These are phyloP conservation scores for Hypoxylon subgilvum DNA, from an alignment of 495 filamentous ascomycete species.

Conservation along the genomic window DNA sequence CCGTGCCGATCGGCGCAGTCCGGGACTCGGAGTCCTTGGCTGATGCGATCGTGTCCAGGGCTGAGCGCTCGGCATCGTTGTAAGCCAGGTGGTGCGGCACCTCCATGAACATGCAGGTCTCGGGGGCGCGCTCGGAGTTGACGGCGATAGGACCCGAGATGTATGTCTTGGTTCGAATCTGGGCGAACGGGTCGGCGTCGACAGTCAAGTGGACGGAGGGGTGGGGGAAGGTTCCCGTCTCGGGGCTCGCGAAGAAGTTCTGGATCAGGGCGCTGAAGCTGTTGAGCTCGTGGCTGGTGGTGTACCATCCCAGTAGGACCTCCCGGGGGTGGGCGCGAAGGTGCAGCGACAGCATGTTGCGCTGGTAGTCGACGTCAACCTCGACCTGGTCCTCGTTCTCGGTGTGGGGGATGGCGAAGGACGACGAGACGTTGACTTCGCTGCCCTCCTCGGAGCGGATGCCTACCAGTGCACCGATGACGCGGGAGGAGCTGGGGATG, in stretches of 20 bases:
- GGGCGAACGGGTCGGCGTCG: conserved; percentile 80
- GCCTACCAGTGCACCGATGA: conserved; percentile 94
- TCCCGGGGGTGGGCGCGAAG: conserved; percentile 93
- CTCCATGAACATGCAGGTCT: conserved; percentile 94
- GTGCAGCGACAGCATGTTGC: conserved; percentile 94
- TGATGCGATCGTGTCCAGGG: conserved; percentile 81
- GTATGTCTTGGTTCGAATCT: conserved; percentile 86
- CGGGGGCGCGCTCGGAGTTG: conserved; percentile 88
- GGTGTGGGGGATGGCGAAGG: conserved; percentile 96
- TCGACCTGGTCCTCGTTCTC: conserved; percentile 98
- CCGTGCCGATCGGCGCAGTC: conserved; percentile 71
- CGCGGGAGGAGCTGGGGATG: conserved; percentile 85
- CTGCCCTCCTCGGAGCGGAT: conserved; percentile 92
- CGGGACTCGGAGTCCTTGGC: conserved; percentile 82
- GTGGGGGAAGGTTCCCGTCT: conserved; percentile 94
- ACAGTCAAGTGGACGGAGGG: conserved; percentile 96
- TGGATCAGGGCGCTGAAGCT: conserved; percentile 97
- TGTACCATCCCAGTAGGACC: conserved; percentile 96
- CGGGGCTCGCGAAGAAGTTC: conserved; percentile 98
- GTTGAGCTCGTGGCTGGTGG: conserved; percentile 92
- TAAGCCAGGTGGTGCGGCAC: conserved; percentile 87
- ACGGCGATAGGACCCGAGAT: conserved; percentile 94
- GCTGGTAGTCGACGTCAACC: conserved; percentile 99
- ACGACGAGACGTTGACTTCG: conserved; percentile 92
- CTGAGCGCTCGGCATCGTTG: conserved; percentile 88